Evolutionary conservation across 257 asterid genomes (phyloP), one percentile per base, ranked within the genome.

Genomic region (Mentha longifolia): DNA sequence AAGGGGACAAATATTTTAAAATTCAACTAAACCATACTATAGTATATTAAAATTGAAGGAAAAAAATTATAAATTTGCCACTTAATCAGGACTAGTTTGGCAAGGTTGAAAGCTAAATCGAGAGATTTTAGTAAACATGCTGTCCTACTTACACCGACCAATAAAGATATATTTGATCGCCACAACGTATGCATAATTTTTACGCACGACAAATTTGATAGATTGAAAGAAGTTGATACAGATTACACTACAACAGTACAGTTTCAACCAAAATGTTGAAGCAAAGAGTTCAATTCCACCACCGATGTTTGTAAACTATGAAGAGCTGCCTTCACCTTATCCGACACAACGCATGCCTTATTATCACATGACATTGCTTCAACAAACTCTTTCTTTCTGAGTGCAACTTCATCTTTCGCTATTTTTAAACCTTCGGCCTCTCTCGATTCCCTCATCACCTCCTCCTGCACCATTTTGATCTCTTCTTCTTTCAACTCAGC

Each of bases 301-400:
- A 94, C 79, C 9, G 95, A 85, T 43, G 61, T 67, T 49, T 65
- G 80, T 67, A 85, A 31, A 46, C 71, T 74, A n/a, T 73, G 81
- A 65, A 93, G 85, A 81, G 88, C 92, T 64, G 82, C 88, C 81
- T 82, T 88, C 72, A 91, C 66, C 77, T 86, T 88, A 45, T 85
- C 87, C 14, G 93, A 85, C 65, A 86, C 79, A 60, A 78, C 71
- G 81, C 85, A 33, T 9, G 92, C 77, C 30, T 35, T 35, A 6
- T 6, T 7, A 35, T 69, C 77, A 66, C 81, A 58, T 3, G 87
- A 52, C 41, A 85, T 66, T 66, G 76, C 82, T 74, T 82, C 90
- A 72, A 85, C 71, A 67, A 87, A 41, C 73, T 80, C 68, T 1
- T 43, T 74, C 81, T 82, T 89, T 67, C 84, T 84, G 51, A 57